Conservation (phyloP, 192 early-diverging fungal species). For the Podila verticillata region DNA sequence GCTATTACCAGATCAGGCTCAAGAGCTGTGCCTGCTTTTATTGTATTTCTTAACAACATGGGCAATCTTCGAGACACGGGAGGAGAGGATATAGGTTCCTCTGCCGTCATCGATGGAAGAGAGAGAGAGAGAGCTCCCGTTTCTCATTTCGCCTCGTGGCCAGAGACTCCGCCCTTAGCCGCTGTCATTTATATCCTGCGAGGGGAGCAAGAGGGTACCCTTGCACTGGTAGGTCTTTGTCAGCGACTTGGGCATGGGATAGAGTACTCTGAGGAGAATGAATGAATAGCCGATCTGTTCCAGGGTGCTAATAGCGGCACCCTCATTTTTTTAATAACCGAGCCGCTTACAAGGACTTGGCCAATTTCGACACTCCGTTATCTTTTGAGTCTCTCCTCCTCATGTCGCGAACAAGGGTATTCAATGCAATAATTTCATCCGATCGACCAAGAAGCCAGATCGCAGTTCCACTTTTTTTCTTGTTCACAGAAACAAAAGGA, state of each 20-base stretch:
- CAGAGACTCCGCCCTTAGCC: neutral
- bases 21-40: too few species aligned
- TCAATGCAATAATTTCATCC: neutral
- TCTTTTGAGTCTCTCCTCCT: neutral
- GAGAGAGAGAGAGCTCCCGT: neutral
- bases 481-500: neutral
- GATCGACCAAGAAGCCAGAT: neutral
- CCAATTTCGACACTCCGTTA: slow-evolving; percentile 1
- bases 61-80: neutral
- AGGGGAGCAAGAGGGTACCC: neutral
- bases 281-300: neutral
- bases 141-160: slow-evolving; percentile 2
- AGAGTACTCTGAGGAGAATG: neutral
- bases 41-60: too few species aligned
- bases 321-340: neutral
- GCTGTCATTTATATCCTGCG: neutral
- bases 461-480: neutral
- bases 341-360: neutral
- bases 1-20: too few species aligned
- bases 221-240: neutral
- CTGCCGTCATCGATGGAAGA: neutral
- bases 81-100: neutral
- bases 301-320: too few species aligned
- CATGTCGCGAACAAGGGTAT: neutral
- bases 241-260: neutral